Base-by-base conservation (phyloP, 2,329 filamentous ascomycete species). In the Arachnopeziza araneosa region DNA sequence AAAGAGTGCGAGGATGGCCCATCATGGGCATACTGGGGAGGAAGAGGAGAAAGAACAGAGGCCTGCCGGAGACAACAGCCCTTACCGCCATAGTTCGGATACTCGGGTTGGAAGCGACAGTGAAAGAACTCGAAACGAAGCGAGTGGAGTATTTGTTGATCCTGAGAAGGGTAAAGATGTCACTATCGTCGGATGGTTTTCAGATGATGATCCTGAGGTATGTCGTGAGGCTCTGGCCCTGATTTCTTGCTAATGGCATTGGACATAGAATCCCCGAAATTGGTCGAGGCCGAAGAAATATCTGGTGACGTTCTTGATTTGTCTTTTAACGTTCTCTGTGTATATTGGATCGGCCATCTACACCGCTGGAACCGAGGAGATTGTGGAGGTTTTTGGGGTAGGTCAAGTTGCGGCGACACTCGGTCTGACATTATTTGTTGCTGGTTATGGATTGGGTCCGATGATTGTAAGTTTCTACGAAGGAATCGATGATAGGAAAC, bases 351-450 rank as follows among this genome's bases (percentile, higher is more conserved):
- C 75, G 2, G 61, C 78, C 56, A 80, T 80, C 63, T 81, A 80
- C 67, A 77, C 78, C 0, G 71, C 78, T 9, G 78, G 78, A 3
- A 72, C 71, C 12, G 64, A 69, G 32, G 79, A 80, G 10, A 75
- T 88, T 26, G 79, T 81, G 72, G 62, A 74, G 23, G 71, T 74
- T 17, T 88, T 87, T 62, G 76, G 77, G 24, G 82, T 87, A 44
- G 75, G 76, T 30, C 69, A 77, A 44, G 75, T 81, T 9, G 75
- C 78, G 6, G 82, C 83, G 1, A 80, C 80, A 0, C 75, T 87
- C 0, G 84, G 83, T 0, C 75, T 88, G 6, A 78, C 83, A 0
- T 76, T 88, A 58, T 88, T 86, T 68, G 84, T 88, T 0, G 72
- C 85, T 0, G 85, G 82, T 0, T 44, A 44, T 44, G 36, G 36